These are phyloP conservation scores for Areca catechu DNA, from an alignment of 176 grass and related monocot species.

Conservation along the genomic window DNA sequence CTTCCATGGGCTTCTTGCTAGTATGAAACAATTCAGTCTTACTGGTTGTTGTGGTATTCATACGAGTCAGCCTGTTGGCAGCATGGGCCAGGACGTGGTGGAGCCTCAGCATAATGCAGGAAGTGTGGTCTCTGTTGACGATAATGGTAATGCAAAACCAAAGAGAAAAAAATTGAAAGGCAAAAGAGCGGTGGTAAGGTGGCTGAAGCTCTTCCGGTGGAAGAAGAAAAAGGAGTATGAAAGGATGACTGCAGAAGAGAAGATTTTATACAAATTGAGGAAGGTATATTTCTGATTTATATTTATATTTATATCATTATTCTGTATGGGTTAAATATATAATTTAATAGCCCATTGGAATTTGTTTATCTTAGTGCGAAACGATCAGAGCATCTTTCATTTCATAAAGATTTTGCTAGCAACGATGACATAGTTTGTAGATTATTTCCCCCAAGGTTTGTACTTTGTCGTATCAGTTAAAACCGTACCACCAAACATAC, in stretches of 20 bases:
- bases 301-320: background rate
- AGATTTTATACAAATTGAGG: constrained; percentile 85
- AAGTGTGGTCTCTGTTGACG: constrained; percentile 16
- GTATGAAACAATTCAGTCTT: constrained; percentile 5
- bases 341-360: too few species aligned
- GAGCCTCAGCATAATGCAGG: constrained; percentile 27
- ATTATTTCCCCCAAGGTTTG: too few species aligned
- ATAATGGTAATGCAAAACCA: constrained; percentile 31
- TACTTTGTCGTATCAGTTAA: too few species aligned
- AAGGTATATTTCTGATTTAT: constrained; percentile 32
- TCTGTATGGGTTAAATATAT: too few species aligned
- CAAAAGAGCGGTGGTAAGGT: constrained; percentile 71
- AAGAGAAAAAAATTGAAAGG: constrained; percentile 92
- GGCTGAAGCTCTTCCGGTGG: constrained; percentile 87
- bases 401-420: too few species aligned
- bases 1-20: constrained; percentile 4
- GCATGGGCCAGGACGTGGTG: constrained; percentile 17
- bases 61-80: constrained; percentile 24
- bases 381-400: too few species aligned
- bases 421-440: too few species aligned
- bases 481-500: too few species aligned
- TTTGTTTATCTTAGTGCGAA: too few species aligned
- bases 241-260: constrained; percentile 90
- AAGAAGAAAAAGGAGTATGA: constrained; percentile 90
- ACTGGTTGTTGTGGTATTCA: constrained; percentile 38